These are phyloP conservation scores for Nelumbo lutea DNA, from an alignment of 164 flowering plant genomes.

Conservation along the genomic window DNA sequence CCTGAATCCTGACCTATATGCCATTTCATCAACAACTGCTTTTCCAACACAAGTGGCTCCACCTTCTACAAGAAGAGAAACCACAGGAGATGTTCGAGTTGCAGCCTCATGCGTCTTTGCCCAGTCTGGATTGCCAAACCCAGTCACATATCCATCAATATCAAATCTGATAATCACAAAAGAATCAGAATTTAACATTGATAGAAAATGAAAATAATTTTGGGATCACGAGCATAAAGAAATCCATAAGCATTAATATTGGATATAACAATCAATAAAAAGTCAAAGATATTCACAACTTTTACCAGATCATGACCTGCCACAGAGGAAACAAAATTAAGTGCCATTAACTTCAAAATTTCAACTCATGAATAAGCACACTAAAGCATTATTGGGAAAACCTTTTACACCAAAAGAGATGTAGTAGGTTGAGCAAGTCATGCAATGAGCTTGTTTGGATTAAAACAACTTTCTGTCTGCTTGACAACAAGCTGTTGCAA, in stretches of 20 bases:
- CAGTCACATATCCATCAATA: slow-evolving; percentile 79
- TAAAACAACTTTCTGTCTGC: background rate
- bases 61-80: slow-evolving; percentile 70
- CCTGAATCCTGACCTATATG: slow-evolving; percentile 50
- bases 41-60: slow-evolving; percentile 90
- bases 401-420: background rate
- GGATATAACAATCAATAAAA: background rate
- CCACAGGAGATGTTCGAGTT: slow-evolving; percentile 51
- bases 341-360: background rate
- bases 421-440: background rate
- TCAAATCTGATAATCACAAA: slow-evolving; percentile 59
- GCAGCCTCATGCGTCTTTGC: slow-evolving; percentile 71
- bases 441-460: background rate
- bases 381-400: background rate
- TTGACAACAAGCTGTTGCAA: background rate
- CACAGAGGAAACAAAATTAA: too few species aligned
- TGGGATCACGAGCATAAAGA: background rate
- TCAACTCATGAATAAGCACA: background rate
- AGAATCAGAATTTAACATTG: background rate
- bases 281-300: background rate
- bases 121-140: slow-evolving; percentile 95
- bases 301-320: background rate
- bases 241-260: background rate
- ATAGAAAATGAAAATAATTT: background rate
- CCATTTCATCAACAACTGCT: slow-evolving; percentile 84